Conservation (phyloP, 2,329 filamentous ascomycete species). For the Colletotrichum sojae region DNA sequence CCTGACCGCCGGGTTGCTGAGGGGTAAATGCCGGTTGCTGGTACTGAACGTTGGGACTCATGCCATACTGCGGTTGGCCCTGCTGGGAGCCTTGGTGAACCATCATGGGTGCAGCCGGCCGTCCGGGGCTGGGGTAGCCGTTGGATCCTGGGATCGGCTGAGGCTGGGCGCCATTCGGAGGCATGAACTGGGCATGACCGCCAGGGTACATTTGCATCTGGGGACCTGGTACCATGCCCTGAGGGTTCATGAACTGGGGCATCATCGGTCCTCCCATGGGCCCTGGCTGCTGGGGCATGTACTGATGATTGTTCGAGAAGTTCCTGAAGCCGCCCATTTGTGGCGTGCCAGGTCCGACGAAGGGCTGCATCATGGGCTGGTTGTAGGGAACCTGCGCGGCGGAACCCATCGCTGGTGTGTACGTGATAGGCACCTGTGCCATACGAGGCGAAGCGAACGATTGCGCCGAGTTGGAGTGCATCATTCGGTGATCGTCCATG, state of each 20-base stretch:
- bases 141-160: conserved; percentile 76
- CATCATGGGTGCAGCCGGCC: conserved; percentile 89
- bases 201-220: conserved; percentile 89
- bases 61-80: conserved; percentile 82
- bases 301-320: conserved; percentile 80
- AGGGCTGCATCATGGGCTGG: conserved; percentile 80
- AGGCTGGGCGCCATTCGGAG: conserved; percentile 65
- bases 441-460: conserved; percentile 89
- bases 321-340: conserved; percentile 78
- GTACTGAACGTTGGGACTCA: conserved; percentile 82
- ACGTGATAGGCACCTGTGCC: conserved; percentile 78
- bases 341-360: conserved; percentile 77
- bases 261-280: conserved; percentile 85
- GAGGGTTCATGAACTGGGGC: conserved; percentile 82
- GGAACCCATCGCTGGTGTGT: conserved; percentile 77
- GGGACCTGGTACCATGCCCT: conserved; percentile 76
- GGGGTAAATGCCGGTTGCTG: conserved; percentile 81
- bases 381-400: conserved; percentile 79
- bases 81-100: conserved; percentile 94
- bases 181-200: conserved; percentile 75
- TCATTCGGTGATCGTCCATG: conserved; percentile 90
- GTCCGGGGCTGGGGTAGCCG: conserved; percentile 90
- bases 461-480: conserved; percentile 85
- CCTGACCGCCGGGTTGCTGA: conserved; percentile 77
- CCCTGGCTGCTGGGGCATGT: conserved; percentile 75